These are phyloP conservation scores for Chrysopogon serrulatus DNA, from an alignment of 176 grass and related monocot species.

Conservation along the genomic window DNA sequence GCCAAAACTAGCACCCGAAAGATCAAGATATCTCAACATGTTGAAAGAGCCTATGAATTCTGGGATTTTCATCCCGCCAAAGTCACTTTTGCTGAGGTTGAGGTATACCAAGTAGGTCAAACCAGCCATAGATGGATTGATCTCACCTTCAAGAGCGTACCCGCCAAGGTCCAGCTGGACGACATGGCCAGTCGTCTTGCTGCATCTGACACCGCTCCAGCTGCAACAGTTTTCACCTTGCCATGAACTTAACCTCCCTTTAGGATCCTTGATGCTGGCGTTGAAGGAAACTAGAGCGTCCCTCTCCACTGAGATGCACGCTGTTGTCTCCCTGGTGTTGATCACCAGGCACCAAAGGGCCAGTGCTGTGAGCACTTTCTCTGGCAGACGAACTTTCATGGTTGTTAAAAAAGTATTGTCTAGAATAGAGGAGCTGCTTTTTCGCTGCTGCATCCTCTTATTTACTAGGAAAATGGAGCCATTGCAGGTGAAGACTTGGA, in stretches of 20 bases:
- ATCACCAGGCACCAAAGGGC: neutral
- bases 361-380: neutral
- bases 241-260: constrained; percentile 26
- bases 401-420: no score
- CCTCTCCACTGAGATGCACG: neutral
- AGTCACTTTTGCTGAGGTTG: constrained; percentile 24
- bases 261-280: neutral
- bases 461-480: no score
- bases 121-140: constrained; percentile 19
- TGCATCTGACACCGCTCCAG: constrained; percentile 40
- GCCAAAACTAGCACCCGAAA: neutral
- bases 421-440: no score
- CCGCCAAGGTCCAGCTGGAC: constrained; percentile 20
- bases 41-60: constrained; percentile 38
- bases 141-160: constrained; percentile 15
- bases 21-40: constrained; percentile 31
- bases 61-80: constrained; percentile 20
- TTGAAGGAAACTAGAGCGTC: constrained; percentile 7
- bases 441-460: no score
- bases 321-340: neutral
- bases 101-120: constrained; percentile 28
- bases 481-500: no score
- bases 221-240: constrained; percentile 33
- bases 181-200: constrained; percentile 31
- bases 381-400: no score